Base-by-base conservation (phyloP, 2,329 filamentous ascomycete genomes). In the Diaporthe citri region DNA sequence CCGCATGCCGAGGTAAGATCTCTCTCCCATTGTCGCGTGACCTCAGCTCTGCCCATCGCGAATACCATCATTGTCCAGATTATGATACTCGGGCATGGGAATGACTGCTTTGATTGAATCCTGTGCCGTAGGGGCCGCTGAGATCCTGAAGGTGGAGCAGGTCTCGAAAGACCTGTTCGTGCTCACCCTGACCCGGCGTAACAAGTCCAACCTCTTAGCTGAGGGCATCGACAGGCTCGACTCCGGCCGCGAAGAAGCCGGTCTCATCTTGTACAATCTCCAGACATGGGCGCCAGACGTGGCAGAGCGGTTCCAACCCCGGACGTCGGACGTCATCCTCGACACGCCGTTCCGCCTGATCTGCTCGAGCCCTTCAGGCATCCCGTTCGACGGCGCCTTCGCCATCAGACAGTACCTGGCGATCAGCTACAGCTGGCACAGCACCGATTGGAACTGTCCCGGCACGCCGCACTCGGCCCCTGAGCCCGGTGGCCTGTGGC, bases 321-420 rank as follows among this genome's bases (percentile, higher is more conserved):
- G 57, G 13, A 46, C 39, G 0, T 64, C 60, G 28, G 41, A n/a
- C 25, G 9, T 46, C 15, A 46, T 64, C 28, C 60, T 64, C 5
- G 41, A 64, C 41, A 64, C 41, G 4, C 60, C 41, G 6, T 64
- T 64, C 25, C 60, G 60, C 0, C 41, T 64, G 10, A 34, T 64
- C 60, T 46, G 39, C 41, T 46, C 25, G 4, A 34, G 60, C 60
- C 60, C 60, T 2, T 22, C 39, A 0, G 41, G 60, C 39, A 9
- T 64, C 17, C 60, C 60, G 7, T 22, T 64, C 25, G 60, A 64
- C 60, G 41, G 41, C 39, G 39, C 60, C 60, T 46, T 64, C 41
- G 60, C 3, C 25, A 64, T 64, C 25, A 31, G 60, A 1, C 60
- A 64, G 41, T 64, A 64, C 25, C 28, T 64, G 4, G 60, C 60